Evolutionary conservation across 345 rosid species (phyloP), one percentile per base, ranked within the genome.

Genomic region (Trapa incisa): DNA sequence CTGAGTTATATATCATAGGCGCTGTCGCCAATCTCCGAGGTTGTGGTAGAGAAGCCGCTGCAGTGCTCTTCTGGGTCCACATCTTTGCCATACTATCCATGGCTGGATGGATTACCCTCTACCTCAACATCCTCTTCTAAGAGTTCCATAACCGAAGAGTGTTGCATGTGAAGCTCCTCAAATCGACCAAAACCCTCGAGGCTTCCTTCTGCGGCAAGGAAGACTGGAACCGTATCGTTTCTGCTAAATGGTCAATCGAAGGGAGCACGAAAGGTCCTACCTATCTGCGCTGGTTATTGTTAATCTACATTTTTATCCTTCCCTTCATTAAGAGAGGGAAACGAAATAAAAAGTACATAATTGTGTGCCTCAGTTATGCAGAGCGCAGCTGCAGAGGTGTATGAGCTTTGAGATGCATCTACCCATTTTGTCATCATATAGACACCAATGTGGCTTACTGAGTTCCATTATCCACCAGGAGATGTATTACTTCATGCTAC

Each of bases 41-140:
- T 15, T 95, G 99, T 32, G 99, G 99, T 61, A 86, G 86, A 70
- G 99, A 95, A 69, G 87, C 98, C 22, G 99, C 97, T 35, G 97
- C 98, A 38, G 87, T 89, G 37, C 76, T 95, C 67, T 95, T 95
- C 74, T 95, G 98, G 99, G 97, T 95, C 75, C 99, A 95, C 73
- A 89, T 95, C 65, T 95, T 95, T 71, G 96, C 98, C 0, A 68
- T 88, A 68, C 66, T 95, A 72, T 86, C 99, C 56, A 95, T 91
- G 97, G 99, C 97, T 37, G 96, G 84, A 70, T 95, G 98, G 99
- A 74, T 95, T 65, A 77, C 86, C n/a, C 91, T 95, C 35, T 95
- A 82, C 75, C 81, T 95, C 75, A 86, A 81, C 81, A 56, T 95
- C 67, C 92, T 95, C 70, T 95, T 88, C 78, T 91, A 32, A 58